Conservation (phyloP, 495 filamentous ascomycete genomes). For the Penicillium canariense region DNA sequence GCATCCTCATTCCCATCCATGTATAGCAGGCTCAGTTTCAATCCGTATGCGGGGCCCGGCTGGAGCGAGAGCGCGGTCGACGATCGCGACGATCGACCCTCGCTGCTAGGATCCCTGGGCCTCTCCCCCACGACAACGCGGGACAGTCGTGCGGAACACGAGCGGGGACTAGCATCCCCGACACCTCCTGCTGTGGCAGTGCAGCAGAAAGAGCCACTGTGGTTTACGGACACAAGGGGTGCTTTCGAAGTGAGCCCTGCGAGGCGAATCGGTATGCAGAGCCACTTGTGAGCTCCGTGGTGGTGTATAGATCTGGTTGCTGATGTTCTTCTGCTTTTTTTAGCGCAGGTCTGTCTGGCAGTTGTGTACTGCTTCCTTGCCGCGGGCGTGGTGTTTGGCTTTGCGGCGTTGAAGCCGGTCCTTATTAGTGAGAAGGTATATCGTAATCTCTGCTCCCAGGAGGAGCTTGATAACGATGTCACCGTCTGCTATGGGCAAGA, state of each 20-base stretch:
- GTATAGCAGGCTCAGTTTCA: slow-evolving; percentile 44
- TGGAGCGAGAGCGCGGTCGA: slow-evolving; percentile 33
- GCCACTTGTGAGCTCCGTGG: background rate
- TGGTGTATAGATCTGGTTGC: background rate
- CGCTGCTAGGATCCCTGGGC: slow-evolving; percentile 23
- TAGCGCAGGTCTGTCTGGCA: slow-evolving; percentile 49
- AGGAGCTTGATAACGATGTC: slow-evolving; percentile 58
- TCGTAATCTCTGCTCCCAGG: slow-evolving; percentile 52
- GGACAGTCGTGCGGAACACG: slow-evolving; percentile 14
- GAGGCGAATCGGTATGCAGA: slow-evolving; percentile 61
- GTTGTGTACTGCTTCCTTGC: slow-evolving; percentile 81
- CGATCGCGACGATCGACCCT: slow-evolving; percentile 31
- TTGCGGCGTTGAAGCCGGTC: slow-evolving; percentile 70
- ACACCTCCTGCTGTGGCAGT: background rate
- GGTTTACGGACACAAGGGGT: slow-evolving; percentile 48
- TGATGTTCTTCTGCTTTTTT: slow-evolving; percentile 7
- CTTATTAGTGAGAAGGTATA: slow-evolving; percentile 66
- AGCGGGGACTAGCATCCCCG: slow-evolving; percentile 1
- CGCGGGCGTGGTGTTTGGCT: slow-evolving; percentile 72
- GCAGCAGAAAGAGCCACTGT: slow-evolving; percentile 12
- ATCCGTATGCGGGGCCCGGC: slow-evolving; percentile 42
- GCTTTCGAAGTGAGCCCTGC: slow-evolving; percentile 67
- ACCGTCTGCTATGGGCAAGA: slow-evolving; percentile 73
- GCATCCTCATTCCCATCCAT: slow-evolving; percentile 46
- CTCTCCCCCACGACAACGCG: slow-evolving; percentile 26